These are phyloP conservation scores for Penicillium nucicola DNA, from an alignment of 495 filamentous ascomycete genomes.

Conservation along the genomic window DNA sequence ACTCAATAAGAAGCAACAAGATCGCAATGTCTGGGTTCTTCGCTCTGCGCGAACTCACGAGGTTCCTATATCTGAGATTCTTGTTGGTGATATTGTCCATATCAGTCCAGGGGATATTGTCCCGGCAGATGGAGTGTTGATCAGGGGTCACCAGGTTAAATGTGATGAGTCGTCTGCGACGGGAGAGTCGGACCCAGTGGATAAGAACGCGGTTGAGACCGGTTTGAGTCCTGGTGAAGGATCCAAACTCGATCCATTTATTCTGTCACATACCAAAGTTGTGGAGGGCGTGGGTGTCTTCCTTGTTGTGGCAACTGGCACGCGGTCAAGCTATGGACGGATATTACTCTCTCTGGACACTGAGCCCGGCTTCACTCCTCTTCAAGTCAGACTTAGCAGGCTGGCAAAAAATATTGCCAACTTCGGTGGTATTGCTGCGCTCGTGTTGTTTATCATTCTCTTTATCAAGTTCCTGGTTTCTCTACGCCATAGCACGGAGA, in stretches of 20 bases:
- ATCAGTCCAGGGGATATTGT: constrained; percentile 76
- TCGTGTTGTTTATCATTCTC: constrained; percentile 76
- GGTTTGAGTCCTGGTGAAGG: constrained; percentile 44
- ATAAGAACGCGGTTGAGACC: constrained; percentile 61
- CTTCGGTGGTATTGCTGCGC: constrained; percentile 67
- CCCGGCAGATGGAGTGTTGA: constrained; percentile 67
- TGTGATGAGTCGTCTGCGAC: constrained; percentile 72
- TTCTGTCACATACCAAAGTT: constrained; percentile 79
- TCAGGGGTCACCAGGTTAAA: constrained; percentile 61
- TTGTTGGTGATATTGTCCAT: constrained; percentile 73
- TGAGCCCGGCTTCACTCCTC: constrained; percentile 74
- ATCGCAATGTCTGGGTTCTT: constrained; percentile 62
- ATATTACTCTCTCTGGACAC: constrained; percentile 84
- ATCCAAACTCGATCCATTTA: constrained; percentile 53
- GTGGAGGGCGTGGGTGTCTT: constrained; percentile 79
- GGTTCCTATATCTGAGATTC: constrained; percentile 68
- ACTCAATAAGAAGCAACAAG: constrained; percentile 58
- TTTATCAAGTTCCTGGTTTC: constrained; percentile 72
- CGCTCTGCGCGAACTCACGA: constrained; percentile 64
- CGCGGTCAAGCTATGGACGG: constrained; percentile 79
- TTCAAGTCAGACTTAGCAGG: constrained; percentile 77
- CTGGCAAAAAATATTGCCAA: constrained; percentile 84
- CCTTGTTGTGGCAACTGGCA: constrained; percentile 73
- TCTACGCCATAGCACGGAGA: constrained; percentile 58
- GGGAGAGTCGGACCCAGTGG: constrained; percentile 63